Evolutionary conservation across 2,329 filamentous ascomycete genomes (phyloP).

Genomic region (Metarhizium rileyi): DNA sequence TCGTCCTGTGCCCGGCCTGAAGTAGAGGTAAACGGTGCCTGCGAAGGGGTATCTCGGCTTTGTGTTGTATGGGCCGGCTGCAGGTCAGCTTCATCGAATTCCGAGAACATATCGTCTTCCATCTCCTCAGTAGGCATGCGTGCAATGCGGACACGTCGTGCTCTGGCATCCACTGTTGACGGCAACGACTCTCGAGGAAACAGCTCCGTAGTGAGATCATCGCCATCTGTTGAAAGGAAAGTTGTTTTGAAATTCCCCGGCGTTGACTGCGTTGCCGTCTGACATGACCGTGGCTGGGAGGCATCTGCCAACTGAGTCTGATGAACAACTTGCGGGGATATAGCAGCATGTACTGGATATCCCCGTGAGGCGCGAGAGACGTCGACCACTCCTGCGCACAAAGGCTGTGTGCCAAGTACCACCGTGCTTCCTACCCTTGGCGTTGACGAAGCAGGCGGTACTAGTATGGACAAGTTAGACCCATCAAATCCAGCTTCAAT

Average conservation of each 20-base stretch:
- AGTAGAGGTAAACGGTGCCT: background rate
- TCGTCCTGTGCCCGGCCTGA: constrained; percentile 17
- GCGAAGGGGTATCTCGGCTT: background rate
- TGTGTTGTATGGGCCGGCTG: constrained; percentile 5
- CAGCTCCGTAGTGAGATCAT: constrained; percentile 10
- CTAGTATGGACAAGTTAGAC: constrained; percentile 25
- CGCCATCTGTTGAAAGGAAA: constrained; percentile 16
- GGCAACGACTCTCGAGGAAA: constrained; percentile 17
- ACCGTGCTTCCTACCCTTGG: constrained; percentile 16
- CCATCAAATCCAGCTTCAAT: constrained; percentile 36
- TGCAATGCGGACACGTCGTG: background rate
- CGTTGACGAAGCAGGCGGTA: constrained; percentile 7
- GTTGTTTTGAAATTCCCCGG: constrained; percentile 5
- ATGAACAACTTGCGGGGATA: constrained; percentile 37
- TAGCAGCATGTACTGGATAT: constrained; percentile 19
- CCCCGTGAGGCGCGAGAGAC: constrained; percentile 25
- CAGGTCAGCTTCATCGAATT: constrained; percentile 20
- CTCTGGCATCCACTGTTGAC: constrained; percentile 1
- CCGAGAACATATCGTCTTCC: constrained; percentile 19
- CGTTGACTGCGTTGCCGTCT: constrained; percentile 3
- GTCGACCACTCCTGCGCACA: constrained; percentile 18
- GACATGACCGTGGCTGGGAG: constrained; percentile 12
- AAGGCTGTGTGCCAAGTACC: constrained; percentile 36
- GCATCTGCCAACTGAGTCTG: constrained; percentile 37
- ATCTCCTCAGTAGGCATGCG: constrained; percentile 4